A percentile compares a stretch with the other conserved stretches of the same genome.
These are phyloP conservation scores for Gastrolobium bilobum DNA, from an alignment of 306 rosid species.

Conservation along the genomic window DNA sequence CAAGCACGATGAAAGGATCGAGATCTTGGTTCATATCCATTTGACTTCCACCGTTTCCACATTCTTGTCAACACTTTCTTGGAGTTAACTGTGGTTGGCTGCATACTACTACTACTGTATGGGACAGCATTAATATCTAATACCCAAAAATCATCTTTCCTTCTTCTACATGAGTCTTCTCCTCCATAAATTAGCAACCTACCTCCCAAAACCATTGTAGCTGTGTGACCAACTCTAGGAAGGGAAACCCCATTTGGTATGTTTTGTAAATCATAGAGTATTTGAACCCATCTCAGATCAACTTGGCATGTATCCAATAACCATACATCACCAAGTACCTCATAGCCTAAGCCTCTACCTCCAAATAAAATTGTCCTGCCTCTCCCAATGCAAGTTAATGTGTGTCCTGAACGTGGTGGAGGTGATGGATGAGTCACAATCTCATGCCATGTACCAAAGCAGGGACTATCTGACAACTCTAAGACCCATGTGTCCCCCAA, in stretches of 20 bases:
- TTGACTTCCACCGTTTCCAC: constrained; percentile 75
- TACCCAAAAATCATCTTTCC: constrained; percentile 87
- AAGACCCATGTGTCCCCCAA: constrained; percentile 89
- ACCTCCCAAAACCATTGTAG: constrained; percentile 83
- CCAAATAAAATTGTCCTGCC: constrained; percentile 75
- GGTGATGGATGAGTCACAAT: constrained; percentile 72
- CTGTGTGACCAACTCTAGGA: constrained; percentile 91
- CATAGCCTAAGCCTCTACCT: constrained; percentile 87
- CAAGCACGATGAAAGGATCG: constrained; percentile 93
- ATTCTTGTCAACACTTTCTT: constrained; percentile 58
- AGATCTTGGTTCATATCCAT: constrained; percentile 55
- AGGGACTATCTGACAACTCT: constrained; percentile 70
- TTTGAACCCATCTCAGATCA: constrained; percentile 68
- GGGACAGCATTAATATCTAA: constrained; percentile 72
- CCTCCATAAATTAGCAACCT: constrained; percentile 87
- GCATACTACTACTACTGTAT: constrained; percentile 38
- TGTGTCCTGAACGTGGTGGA: constrained; percentile 93
- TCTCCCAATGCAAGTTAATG: constrained; percentile 76
- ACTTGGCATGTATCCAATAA: constrained; percentile 64
- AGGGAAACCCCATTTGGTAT: constrained; percentile 79
- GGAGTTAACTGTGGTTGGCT: constrained; percentile 54
- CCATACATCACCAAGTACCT: constrained; percentile 91
- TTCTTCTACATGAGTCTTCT: constrained; percentile 79
- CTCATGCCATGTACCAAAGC: constrained; percentile 78
- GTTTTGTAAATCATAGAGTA: constrained; percentile 65